phyloP scores from a whole-genome alignment of 441 rosid species.

The Euphorbia corollata region DNA sequence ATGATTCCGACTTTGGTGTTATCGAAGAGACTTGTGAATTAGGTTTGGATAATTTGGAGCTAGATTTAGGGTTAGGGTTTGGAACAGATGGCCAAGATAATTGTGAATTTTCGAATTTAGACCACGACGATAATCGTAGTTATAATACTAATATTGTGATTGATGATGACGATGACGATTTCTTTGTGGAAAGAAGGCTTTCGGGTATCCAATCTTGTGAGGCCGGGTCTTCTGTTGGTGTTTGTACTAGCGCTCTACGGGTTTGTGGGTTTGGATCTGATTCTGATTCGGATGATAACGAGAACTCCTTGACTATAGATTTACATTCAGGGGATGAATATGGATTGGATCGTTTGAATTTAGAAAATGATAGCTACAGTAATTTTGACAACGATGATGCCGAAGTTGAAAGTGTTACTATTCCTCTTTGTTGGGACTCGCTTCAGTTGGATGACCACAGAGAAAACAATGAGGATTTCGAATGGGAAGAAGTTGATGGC shows the following conservation, averaged over 20 bases:
- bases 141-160: constrained; percentile 25
- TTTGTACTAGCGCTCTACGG: constrained; percentile 21
- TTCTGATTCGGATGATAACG: constrained; percentile 38
- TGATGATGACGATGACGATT: constrained; percentile 35
- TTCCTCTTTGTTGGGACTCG: constrained; percentile 65
- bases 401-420: constrained; percentile 39
- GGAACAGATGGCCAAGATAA: constrained; percentile 28
- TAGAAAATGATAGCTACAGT: constrained; percentile 12
- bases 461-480: constrained; percentile 62
- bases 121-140: constrained; percentile 4
- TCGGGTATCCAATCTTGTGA: constrained; percentile 29
- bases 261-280: constrained; percentile 42
- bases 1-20: constrained; percentile 40
- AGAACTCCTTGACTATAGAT: constrained; percentile 26
- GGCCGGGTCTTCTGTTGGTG: constrained; percentile 22
- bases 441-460: constrained; percentile 53
- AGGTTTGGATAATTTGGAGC: constrained; percentile 34
- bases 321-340: constrained; percentile 46
- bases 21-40: constrained; percentile 32
- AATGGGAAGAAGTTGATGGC: constrained; percentile 89
- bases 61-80: constrained; percentile 47
- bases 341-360: constrained; percentile 19
- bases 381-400: constrained; percentile 32
- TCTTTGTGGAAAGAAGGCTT: constrained; percentile 44
- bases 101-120: constrained; percentile 26